phyloP scores from a whole-genome alignment of 2,329 filamentous ascomycete species.

The Aureobasidium lini region DNA sequence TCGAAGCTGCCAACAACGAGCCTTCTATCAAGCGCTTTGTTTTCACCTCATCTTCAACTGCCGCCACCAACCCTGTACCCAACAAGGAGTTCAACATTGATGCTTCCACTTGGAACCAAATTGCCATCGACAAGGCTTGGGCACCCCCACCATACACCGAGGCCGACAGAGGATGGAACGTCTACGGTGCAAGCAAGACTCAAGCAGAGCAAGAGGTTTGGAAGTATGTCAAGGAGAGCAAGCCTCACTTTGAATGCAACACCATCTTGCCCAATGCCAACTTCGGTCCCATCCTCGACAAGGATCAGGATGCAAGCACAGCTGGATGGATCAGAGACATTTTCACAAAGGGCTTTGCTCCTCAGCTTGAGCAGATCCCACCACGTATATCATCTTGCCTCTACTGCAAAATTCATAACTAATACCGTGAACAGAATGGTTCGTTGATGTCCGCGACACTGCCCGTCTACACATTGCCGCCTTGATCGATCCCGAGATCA shows the following conservation, averaged over 20 bases:
- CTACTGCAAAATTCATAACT: background rate
- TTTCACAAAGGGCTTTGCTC: conserved; percentile 5
- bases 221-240: conserved; percentile 38
- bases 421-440: conserved; percentile 24
- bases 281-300: conserved; percentile 15
- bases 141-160: conserved; percentile 25
- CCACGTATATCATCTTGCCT: background rate
- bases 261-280: conserved; percentile 23
- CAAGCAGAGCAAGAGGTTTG: conserved; percentile 41
- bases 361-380: conserved; percentile 4
- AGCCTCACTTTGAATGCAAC: conserved; percentile 39
- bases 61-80: conserved; percentile 29
- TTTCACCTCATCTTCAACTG: conserved; percentile 35
- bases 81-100: conserved; percentile 30
- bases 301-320: conserved; percentile 13
- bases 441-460: conserved; percentile 38
- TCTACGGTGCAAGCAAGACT: conserved; percentile 43
- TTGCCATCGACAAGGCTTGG: conserved; percentile 28
- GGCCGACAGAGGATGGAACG: conserved; percentile 19
- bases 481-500: conserved; percentile 36
- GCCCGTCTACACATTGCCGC: conserved; percentile 45
- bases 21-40: conserved; percentile 38
- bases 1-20: conserved; percentile 35
- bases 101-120: conserved; percentile 32
- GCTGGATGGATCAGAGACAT: conserved; percentile 13